Conservation (phyloP, 108 stramenopile species). For the Epithemia pelagica region DNA sequence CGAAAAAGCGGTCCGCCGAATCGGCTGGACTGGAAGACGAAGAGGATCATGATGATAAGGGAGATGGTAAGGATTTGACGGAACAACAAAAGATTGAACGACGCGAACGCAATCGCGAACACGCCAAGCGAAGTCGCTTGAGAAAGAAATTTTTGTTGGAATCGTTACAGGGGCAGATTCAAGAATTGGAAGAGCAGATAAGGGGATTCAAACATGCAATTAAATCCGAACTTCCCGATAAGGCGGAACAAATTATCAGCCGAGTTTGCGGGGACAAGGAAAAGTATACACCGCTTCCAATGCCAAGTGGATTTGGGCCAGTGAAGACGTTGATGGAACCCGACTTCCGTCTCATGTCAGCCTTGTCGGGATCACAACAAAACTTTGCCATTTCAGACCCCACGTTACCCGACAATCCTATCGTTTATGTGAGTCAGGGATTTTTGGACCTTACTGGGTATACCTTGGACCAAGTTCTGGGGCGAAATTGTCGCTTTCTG, state of each 20-base stretch:
- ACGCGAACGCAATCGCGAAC: conserved; percentile 83
- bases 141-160: conserved; percentile 97
- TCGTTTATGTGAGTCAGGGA: conserved; percentile 88
- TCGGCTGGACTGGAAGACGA: conserved; percentile 2
- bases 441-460: conserved; percentile 96
- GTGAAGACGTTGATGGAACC: conserved; percentile 91
- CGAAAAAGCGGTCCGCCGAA: conserved; percentile 24
- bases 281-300: conserved; percentile 75
- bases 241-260: conserved; percentile 39
- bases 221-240: conserved; percentile 49
- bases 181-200: conserved; percentile 79
- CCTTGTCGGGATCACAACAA: conserved; percentile 84
- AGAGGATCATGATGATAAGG: conserved; percentile 10
- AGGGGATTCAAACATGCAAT: conserved; percentile 61
- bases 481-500: conserved; percentile 95
- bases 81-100: conserved; percentile 83
- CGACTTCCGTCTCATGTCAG: conserved; percentile 83
- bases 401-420: conserved; percentile 93
- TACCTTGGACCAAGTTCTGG: conserved; percentile 86
- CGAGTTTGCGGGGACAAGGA: conserved; percentile 49
- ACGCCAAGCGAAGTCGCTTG: conserved; percentile 93
- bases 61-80: conserved; percentile 44
- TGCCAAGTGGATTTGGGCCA: conserved; percentile 86
- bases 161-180: conserved; percentile 90
- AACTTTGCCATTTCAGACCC: conserved; percentile 98